phyloP scores from a whole-genome alignment of 768 basidiomycete species.

The Mycena galopus region DNA sequence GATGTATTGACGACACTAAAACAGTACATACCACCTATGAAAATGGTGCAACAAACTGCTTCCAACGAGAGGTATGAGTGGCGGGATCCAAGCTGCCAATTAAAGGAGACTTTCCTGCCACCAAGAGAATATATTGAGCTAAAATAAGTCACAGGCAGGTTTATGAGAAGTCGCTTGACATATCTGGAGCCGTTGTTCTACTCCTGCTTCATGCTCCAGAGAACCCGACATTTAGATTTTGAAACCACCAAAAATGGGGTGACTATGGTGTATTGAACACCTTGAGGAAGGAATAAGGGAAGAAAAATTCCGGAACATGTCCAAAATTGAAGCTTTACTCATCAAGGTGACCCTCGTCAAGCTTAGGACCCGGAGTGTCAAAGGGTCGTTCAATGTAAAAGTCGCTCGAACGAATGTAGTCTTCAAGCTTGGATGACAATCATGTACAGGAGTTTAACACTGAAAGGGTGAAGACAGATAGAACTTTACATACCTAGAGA shows the following conservation, averaged over 20 bases:
- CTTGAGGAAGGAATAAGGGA: background rate
- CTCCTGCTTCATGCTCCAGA: background rate
- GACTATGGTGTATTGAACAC: background rate
- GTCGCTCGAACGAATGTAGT: no score
- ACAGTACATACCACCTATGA: background rate
- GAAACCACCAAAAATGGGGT: background rate
- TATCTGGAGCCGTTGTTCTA: background rate
- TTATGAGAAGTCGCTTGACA: background rate
- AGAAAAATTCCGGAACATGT: background rate
- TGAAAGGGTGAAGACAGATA: background rate
- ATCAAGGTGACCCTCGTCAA: background rate
- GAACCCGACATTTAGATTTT: background rate
- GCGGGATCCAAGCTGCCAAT: no score
- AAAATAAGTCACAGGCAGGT: background rate
- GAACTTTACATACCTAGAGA: background rate
- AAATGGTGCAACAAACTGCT: background rate
- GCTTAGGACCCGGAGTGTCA: background rate
- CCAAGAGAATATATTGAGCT: background rate
- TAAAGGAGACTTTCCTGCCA: background rate
- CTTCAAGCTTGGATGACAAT: no score
- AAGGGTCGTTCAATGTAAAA: no score
- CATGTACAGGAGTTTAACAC: no score
- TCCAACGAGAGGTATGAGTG: background rate
- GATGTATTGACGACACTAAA: constrained; percentile 2
- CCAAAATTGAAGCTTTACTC: background rate